Conservation (phyloP, 345 rosid species). For the Raphanus raphanistrum region DNA sequence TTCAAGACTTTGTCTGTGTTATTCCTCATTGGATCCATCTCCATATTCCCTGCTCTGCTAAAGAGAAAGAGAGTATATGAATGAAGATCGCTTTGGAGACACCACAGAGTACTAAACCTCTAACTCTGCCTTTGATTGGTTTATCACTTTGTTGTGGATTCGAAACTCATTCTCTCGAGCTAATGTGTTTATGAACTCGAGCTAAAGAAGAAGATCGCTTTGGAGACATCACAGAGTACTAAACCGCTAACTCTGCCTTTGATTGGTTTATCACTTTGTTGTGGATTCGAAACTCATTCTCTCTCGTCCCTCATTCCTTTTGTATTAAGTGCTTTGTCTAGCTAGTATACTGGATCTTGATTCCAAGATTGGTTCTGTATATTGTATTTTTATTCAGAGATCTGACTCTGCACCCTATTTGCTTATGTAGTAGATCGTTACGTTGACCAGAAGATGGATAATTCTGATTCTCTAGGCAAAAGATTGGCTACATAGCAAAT, state of each 20-base stretch:
- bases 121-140: constrained; percentile 14
- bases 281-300: neutral
- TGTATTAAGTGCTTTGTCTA: constrained; percentile 26
- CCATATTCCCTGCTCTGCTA: constrained; percentile 66
- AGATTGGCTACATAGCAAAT: neutral
- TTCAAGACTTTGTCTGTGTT: constrained; percentile 65
- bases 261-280: constrained; percentile 1
- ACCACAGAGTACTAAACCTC: neutral
- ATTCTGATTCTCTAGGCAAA: neutral
- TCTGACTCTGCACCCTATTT: neutral
- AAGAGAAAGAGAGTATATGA: constrained; percentile 74
- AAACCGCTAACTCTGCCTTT: constrained; percentile 9
- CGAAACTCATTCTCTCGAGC: neutral
- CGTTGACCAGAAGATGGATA: neutral
- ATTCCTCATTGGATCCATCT: constrained; percentile 69
- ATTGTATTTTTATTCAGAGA: neutral
- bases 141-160: neutral
- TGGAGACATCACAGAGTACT: neutral
- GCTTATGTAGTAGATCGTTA: neutral
- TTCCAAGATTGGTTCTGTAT: neutral
- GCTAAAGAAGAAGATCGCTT: constrained; percentile 22
- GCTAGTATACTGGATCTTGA: neutral
- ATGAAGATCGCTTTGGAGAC: constrained; percentile 34
- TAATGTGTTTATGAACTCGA: constrained; percentile 22
- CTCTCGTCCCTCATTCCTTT: constrained; percentile 2